Percentiles rank a stretch among this genome's conserved stretches.
These are phyloP conservation scores for Cercospora sojina DNA, from an alignment of 2,329 filamentous ascomycete genomes.

Conservation along the genomic window DNA sequence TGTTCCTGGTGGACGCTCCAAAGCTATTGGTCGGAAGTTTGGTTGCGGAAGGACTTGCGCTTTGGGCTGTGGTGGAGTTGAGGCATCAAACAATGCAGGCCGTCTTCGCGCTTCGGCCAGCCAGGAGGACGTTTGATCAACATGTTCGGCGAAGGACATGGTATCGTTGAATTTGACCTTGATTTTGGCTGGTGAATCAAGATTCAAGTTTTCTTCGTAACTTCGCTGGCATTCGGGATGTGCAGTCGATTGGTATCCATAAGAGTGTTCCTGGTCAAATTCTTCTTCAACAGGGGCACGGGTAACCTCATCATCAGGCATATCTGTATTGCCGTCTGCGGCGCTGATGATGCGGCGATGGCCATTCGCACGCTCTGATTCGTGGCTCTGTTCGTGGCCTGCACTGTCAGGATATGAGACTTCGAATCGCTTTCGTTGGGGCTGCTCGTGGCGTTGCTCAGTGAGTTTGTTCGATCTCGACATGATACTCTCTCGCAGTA, in stretches of 20 bases:
- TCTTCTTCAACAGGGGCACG: constrained; percentile 15
- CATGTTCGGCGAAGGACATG: constrained; percentile 3
- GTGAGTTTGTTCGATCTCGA: neutral
- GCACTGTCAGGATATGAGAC: neutral
- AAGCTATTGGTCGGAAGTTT: neutral
- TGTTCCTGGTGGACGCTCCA: neutral
- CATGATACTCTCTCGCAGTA: neutral
- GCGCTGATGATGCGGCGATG: neutral
- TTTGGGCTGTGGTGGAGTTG: neutral
- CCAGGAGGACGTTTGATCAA: constrained; percentile 16
- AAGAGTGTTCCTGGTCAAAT: constrained; percentile 11
- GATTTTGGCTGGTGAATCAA: constrained; percentile 38
- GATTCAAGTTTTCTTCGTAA: constrained; percentile 40
- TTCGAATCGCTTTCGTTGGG: neutral
- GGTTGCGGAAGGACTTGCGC: neutral
- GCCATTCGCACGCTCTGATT: neutral
- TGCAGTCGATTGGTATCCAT: constrained; percentile 11
- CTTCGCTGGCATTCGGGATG: constrained; percentile 21
- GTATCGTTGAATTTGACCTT: constrained; percentile 40
- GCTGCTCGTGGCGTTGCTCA: neutral
- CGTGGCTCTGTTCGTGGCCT: neutral
- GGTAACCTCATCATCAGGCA: constrained; percentile 12
- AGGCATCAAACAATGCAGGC: constrained; percentile 31
- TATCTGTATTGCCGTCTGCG: constrained; percentile 13
- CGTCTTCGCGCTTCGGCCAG: constrained; percentile 12